Conservation (phyloP, 805 yeast genomes). For the Metschnikowia corniflorae region DNA sequence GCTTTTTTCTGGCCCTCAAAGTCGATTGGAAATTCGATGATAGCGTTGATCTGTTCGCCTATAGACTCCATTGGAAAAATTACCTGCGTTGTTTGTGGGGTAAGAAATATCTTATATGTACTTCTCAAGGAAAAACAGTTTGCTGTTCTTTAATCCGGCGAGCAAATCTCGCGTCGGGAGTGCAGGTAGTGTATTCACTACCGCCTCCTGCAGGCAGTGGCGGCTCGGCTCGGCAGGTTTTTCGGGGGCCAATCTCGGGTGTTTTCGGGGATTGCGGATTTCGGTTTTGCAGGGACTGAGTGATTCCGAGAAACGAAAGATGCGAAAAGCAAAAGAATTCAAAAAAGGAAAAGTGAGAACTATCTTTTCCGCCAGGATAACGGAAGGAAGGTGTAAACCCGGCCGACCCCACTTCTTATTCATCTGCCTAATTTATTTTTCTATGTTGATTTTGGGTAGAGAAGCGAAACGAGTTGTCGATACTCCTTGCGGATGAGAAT, state of each 20-base stretch:
- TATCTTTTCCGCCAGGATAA: too few relatives aligned
- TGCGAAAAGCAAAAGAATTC: too few relatives aligned
- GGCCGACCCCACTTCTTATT: too few relatives aligned
- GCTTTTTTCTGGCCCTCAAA: constrained; percentile 51
- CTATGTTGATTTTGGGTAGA: too few relatives aligned
- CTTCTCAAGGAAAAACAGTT: constrained; percentile 2
- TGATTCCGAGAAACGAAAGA: too few relatives aligned
- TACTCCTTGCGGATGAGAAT: too few relatives aligned
- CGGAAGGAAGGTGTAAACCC: too few relatives aligned
- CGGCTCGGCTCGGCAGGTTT: not conserved
- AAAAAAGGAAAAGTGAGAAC: too few relatives aligned
- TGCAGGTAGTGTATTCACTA: not conserved
- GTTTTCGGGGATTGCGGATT: too few relatives aligned
- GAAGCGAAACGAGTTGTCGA: too few relatives aligned
- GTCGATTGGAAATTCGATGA: constrained; percentile 43
- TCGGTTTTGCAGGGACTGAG: not conserved
- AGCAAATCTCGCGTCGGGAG: constrained; percentile 6
- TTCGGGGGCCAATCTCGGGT: too few relatives aligned
- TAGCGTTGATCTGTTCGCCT: constrained; percentile 10
- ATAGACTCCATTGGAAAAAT: constrained; percentile 15
- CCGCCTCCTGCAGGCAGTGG: not conserved
- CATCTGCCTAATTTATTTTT: too few relatives aligned
- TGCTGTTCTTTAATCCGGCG: constrained; percentile 4
- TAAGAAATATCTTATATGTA: constrained; percentile 3
- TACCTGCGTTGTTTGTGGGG: not conserved